A percentile compares a stretch with the other conserved stretches of the same genome.
Evolutionary conservation across 2,329 filamentous ascomycete genomes (phyloP).

Genomic region (Neodidymelliopsis sp.): DNA sequence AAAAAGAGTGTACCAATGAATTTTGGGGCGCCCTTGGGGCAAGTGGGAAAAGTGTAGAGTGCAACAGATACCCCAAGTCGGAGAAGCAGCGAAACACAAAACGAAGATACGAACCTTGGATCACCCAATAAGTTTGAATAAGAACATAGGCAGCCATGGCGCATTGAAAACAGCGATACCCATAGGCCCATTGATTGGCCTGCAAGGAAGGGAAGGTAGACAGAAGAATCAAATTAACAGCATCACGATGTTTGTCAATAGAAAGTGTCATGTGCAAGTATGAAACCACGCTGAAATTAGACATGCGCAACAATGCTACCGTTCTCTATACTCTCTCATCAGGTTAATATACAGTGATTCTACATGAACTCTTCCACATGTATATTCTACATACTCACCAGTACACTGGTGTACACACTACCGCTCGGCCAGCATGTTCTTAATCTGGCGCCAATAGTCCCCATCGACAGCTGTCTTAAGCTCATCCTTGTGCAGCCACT

Average conservation of each 20-base stretch:
- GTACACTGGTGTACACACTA: slow-evolving; percentile 50
- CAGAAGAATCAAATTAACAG: not conserved
- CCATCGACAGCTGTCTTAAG: slow-evolving; percentile 70
- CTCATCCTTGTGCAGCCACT: slow-evolving; percentile 93
- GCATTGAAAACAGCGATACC: slow-evolving; percentile 17
- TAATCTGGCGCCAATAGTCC: slow-evolving; percentile 76
- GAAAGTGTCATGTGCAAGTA: not conserved
- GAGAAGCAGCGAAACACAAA: slow-evolving; percentile 1
- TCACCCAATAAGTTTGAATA: not conserved
- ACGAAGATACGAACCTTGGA: slow-evolving; percentile 1
- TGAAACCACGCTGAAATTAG: slow-evolving; percentile 5
- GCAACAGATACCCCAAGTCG: not conserved
- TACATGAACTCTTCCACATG: slow-evolving; percentile 13
- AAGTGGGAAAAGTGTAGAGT: slow-evolving; percentile 23
- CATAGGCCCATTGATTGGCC: too few relatives aligned
- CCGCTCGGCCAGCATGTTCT: slow-evolving; percentile 83
- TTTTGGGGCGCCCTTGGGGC: slow-evolving; percentile 46
- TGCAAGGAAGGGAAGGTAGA: too few relatives aligned
- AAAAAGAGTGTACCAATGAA: slow-evolving; percentile 45
- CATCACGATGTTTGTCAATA: not conserved
- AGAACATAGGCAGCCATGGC: slow-evolving; percentile 2
- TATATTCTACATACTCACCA: slow-evolving; percentile 11
- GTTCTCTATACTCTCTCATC: not conserved
- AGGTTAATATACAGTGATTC: slow-evolving; percentile 16
- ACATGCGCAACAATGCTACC: slow-evolving; percentile 1